Evolutionary conservation across 2,329 filamentous ascomycete genomes (phyloP), one percentile per base, ranked within the genome.

Genomic region (Ophiostoma australiae): DNA sequence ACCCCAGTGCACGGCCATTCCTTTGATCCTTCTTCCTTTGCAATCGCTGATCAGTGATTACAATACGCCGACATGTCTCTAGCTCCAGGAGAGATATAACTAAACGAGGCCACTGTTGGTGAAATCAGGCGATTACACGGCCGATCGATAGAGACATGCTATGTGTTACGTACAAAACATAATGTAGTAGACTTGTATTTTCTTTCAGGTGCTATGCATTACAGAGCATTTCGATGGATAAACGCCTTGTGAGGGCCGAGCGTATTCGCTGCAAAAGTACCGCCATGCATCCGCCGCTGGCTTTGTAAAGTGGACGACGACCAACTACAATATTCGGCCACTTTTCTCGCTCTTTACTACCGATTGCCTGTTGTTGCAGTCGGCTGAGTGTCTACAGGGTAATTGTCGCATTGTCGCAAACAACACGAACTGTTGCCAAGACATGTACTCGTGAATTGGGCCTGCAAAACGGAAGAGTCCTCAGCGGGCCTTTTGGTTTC

Each of bases 1-100:
- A 17, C 58, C 58, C 58, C 27, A 63, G 58, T 63, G 58, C 69
- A 8, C 71, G 58, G 58, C 13, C 58, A 33, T 20, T 63, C 27
- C 58, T 31, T 63, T 17, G 27, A 31, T 58, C n/a, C 52, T 58
- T 58, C 52, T 8, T 48, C 44, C 52, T 23, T 58, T 48, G 17
- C 17, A 48, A 48, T 48, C 44, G 44, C 44, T n/a, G 44, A 48
- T 48, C 44, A 48, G 44, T 48, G 20, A 48, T 6, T 44, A 44
- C 44, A 48, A 48, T 10, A 48, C 17, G 44, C 44, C 44, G 41
- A 48, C 41, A 48, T 48, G 44, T 8, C 23, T 58, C 4, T 23
- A 58, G n/a, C 52, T 58, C 27, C 52, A 58, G n/a, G 52, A 58
- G 52, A 5, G 15, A 41, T 4, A 41, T 31, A 8, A 10, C 48